Conservation (phyloP, 2,329 filamentous ascomycete genomes). For the Cryphonectria naterciae region DNA sequence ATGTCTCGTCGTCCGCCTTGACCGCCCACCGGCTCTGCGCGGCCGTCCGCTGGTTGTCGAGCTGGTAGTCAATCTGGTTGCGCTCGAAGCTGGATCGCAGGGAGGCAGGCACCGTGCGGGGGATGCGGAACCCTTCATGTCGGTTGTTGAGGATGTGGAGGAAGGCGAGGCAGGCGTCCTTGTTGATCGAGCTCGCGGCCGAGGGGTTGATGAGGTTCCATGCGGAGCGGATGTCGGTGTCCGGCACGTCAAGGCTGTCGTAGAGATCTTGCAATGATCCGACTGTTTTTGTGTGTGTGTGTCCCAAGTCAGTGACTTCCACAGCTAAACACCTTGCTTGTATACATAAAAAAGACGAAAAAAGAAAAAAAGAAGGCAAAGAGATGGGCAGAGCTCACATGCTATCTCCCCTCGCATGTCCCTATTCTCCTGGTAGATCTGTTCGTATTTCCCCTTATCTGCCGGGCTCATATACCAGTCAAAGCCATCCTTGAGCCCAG, state of each 20-base stretch:
- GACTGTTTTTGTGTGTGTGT: slow-evolving; percentile 54
- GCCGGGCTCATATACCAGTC: slow-evolving; percentile 98
- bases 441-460: slow-evolving; percentile 93
- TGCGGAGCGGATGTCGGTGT: slow-evolving; percentile 83
- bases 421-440: slow-evolving; percentile 92
- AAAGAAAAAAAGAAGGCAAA: too few species aligned
- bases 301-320: slow-evolving; percentile 27
- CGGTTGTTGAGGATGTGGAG: slow-evolving; percentile 95
- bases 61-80: slow-evolving; percentile 94
- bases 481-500: slow-evolving; percentile 91
- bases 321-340: background rate
- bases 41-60: slow-evolving; percentile 71
- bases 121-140: slow-evolving; percentile 93
- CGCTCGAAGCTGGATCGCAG: slow-evolving; percentile 90
- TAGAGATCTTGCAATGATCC: slow-evolving; percentile 81
- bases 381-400: slow-evolving; percentile 54
- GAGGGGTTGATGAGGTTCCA: slow-evolving; percentile 98
- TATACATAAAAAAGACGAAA: background rate
- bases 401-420: slow-evolving; percentile 83
- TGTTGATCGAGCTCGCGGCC: slow-evolving; percentile 80
- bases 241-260: slow-evolving; percentile 73
- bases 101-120: slow-evolving; percentile 87
- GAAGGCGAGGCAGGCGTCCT: slow-evolving; percentile 93
- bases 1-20: slow-evolving; percentile 76
- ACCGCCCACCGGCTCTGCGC: slow-evolving; percentile 78